phyloP scores from a whole-genome alignment of 805 yeast genomes.

The Sugiyamaella mastotermitis region DNA sequence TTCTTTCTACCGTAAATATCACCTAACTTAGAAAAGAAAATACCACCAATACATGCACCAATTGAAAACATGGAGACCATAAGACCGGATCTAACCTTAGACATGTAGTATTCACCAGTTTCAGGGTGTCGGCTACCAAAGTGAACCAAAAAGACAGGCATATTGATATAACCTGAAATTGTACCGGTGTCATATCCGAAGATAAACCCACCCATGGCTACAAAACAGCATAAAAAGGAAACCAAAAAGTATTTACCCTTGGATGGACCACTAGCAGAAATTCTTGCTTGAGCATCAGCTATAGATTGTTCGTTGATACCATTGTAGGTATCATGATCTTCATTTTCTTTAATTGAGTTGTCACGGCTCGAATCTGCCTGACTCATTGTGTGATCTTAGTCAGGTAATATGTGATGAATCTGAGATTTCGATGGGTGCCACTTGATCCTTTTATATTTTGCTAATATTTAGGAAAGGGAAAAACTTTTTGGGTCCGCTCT shows the following conservation, averaged over 20 bases:
- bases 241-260: conserved; percentile 14
- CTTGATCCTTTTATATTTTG: too few species aligned
- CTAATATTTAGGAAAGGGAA: too few species aligned
- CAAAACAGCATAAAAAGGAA: conserved; percentile 39
- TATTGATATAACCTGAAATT: conserved; percentile 57
- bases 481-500: too few species aligned
- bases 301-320: too few species aligned
- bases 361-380: too few species aligned
- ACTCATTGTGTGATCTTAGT: too few species aligned
- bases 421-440: too few species aligned
- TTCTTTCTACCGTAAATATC: conserved; percentile 42
- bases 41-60: conserved; percentile 67
- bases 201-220: conserved; percentile 61
- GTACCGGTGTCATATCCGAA: conserved; percentile 69
- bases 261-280: too few species aligned
- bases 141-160: conserved; percentile 43
- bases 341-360: too few species aligned
- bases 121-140: conserved; percentile 41
- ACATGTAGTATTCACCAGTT: conserved; percentile 34
- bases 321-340: too few species aligned
- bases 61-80: conserved; percentile 69
- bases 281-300: too few species aligned
- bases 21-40: conserved; percentile 51
- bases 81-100: conserved; percentile 52
- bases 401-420: too few species aligned